These are phyloP conservation scores for Nigrospora sphaerica DNA, from an alignment of 2,329 filamentous ascomycete genomes.

Conservation along the genomic window DNA sequence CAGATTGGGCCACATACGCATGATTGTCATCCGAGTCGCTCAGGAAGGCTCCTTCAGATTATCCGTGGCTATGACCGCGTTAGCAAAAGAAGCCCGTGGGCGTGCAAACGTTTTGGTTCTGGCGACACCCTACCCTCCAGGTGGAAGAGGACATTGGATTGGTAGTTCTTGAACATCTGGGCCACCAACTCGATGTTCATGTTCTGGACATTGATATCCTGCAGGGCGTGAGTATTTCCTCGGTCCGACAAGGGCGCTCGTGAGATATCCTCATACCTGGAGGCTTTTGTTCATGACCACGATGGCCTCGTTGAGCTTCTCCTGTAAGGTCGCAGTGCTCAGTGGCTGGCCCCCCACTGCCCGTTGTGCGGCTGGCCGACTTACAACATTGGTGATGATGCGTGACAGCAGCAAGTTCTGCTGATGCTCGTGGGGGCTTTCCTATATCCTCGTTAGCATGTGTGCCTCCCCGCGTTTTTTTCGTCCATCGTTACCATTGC, in stretches of 20 bases:
- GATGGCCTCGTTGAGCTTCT: conserved; percentile 94
- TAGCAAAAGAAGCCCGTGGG: conserved; percentile 5
- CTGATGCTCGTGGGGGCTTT: conserved; percentile 96
- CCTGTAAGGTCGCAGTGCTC: conserved; percentile 42
- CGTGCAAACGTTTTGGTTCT: too few species aligned
- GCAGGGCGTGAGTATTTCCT: not conserved
- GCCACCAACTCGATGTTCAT: conserved; percentile 98
- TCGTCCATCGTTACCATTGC: too few species aligned
- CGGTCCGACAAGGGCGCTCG: not conserved
- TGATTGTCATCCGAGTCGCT: conserved; percentile 10
- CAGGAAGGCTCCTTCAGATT: conserved; percentile 72
- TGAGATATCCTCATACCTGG: conserved; percentile 47
- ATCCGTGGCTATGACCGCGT: conserved; percentile 58
- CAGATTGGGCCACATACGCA: too few species aligned
- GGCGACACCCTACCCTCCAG: conserved; percentile 65
- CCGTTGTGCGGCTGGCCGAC: conserved; percentile 24
- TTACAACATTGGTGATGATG: conserved; percentile 95
- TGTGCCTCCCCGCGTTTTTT: too few species aligned
- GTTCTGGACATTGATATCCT: conserved; percentile 98
- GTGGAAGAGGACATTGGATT: conserved; percentile 95
- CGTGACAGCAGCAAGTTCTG: conserved; percentile 88
- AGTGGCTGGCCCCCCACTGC: conserved; percentile 6
- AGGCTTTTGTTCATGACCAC: conserved; percentile 89
- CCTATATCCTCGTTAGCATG: conserved; percentile 37
- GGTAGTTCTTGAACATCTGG: conserved; percentile 99